Conservation (phyloP, 345 rosid genomes). For the Pistacia integerrima region DNA sequence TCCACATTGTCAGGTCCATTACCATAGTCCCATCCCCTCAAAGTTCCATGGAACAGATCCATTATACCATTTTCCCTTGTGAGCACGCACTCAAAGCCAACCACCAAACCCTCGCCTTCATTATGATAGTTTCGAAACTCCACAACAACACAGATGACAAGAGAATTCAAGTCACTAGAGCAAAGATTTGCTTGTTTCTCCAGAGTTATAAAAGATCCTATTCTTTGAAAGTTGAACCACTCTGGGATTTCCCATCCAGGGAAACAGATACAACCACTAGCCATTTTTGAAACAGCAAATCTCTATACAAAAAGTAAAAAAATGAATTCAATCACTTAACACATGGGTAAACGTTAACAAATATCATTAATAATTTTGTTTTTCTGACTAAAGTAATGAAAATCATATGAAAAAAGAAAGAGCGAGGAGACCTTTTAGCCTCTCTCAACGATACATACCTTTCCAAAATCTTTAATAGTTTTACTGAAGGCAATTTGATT, state of each 20-base stretch:
- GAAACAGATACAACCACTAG: background rate
- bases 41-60: background rate
- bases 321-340: too few relatives aligned
- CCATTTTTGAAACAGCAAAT: too few relatives aligned
- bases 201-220: background rate
- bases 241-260: slow-evolving; percentile 11
- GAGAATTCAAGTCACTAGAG: background rate
- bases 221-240: background rate
- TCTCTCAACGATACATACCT: background rate
- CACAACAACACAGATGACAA: slow-evolving; percentile 1
- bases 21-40: too few relatives aligned
- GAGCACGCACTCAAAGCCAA: background rate
- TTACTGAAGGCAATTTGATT: too few relatives aligned
- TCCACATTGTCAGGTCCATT: background rate
- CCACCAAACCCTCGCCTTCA: background rate
- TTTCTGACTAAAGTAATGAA: background rate
- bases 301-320: background rate
- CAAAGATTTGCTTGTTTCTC: background rate
- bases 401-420: background rate
- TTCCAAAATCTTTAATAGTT: too few relatives aligned
- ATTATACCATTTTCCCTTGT: background rate
- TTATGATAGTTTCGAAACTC: background rate
- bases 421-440: too few relatives aligned
- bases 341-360: too few relatives aligned
- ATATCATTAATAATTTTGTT: too few relatives aligned